phyloP scores from a whole-genome alignment of 2,329 filamentous ascomycete species.

The Graphium sp. region DNA sequence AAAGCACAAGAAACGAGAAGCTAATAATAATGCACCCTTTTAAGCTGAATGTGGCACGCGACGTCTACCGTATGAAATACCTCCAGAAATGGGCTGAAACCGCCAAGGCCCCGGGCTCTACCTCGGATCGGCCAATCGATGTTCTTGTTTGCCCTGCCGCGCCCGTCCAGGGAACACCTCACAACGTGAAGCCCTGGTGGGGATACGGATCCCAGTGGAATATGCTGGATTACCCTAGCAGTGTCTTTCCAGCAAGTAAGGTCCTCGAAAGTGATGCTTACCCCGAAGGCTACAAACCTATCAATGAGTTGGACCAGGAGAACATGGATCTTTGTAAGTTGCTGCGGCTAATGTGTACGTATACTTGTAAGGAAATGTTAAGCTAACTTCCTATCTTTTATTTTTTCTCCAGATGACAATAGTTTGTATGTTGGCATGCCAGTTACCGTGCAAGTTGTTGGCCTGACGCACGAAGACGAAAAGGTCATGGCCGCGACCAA shows the following conservation, averaged over 20 bases:
- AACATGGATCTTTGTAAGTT: constrained; percentile 7
- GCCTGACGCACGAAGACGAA: constrained; percentile 13
- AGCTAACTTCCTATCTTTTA: too few relatives aligned
- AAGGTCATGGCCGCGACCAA: constrained; percentile 13
- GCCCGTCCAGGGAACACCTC: constrained; percentile 28
- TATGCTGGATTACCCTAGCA: constrained; percentile 46
- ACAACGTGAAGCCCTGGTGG: constrained; percentile 33
- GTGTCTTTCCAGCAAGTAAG: constrained; percentile 38
- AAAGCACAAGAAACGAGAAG: not conserved
- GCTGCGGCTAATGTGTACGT: too few relatives aligned
- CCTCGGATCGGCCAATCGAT: constrained; percentile 24
- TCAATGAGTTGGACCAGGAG: constrained; percentile 11
- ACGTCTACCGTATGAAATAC: constrained; percentile 20
- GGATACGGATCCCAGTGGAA: constrained; percentile 54
- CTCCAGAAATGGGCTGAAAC: constrained; percentile 19
- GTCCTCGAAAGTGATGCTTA: constrained; percentile 12
- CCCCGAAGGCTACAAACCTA: constrained; percentile 10
- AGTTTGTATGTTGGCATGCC: constrained; percentile 9
- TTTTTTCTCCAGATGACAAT: constrained; percentile 9
- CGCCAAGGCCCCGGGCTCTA: constrained; percentile 8
- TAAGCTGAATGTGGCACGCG: constrained; percentile 17
- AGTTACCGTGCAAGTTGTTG: constrained; percentile 12
- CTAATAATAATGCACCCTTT: not conserved
- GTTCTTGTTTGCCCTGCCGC: constrained; percentile 44
- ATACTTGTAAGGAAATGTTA: too few relatives aligned